These are phyloP conservation scores for Scleroderma citrinum DNA, from an alignment of 768 basidiomycete genomes.

Conservation along the genomic window DNA sequence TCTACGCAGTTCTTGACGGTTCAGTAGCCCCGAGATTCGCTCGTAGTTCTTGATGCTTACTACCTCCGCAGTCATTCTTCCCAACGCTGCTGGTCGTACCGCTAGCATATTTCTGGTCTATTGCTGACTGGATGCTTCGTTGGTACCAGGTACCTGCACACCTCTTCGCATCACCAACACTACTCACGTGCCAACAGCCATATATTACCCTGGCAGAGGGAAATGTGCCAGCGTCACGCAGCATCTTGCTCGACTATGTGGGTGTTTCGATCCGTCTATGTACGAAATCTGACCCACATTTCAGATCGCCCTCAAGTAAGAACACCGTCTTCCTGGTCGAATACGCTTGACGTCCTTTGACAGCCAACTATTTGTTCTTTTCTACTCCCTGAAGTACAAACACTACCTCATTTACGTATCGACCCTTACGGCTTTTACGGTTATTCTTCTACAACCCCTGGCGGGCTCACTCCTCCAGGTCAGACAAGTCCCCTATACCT, in stretches of 20 bases:
- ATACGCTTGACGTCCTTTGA: constrained; percentile 3
- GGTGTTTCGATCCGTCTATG: constrained; percentile 13
- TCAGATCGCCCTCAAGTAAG: constrained; percentile 42
- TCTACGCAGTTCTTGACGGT: constrained; percentile 42
- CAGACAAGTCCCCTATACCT: constrained; percentile 13
- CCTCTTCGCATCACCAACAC: background rate
- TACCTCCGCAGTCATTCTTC: constrained; percentile 45
- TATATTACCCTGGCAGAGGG: constrained; percentile 54
- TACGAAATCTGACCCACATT: constrained; percentile 1
- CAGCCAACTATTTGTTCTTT: constrained; percentile 41
- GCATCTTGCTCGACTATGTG: constrained; percentile 64
- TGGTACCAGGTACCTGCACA: constrained; percentile 49
- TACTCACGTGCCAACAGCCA: constrained; percentile 39
- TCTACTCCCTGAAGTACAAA: constrained; percentile 42
- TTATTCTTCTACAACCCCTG: constrained; percentile 52
- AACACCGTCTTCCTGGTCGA: background rate
- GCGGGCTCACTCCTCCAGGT: constrained; percentile 35
- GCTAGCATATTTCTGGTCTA: constrained; percentile 42
- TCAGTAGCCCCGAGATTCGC: constrained; percentile 18
- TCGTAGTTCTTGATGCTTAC: background rate
- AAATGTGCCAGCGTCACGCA: constrained; percentile 47
- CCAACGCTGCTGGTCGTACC: constrained; percentile 50
- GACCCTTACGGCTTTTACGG: constrained; percentile 38
- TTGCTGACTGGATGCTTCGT: constrained; percentile 48
- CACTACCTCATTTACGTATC: constrained; percentile 54